These are phyloP conservation scores for Pleurotus pulmonarius DNA, from an alignment of 768 basidiomycete genomes.

Conservation along the genomic window DNA sequence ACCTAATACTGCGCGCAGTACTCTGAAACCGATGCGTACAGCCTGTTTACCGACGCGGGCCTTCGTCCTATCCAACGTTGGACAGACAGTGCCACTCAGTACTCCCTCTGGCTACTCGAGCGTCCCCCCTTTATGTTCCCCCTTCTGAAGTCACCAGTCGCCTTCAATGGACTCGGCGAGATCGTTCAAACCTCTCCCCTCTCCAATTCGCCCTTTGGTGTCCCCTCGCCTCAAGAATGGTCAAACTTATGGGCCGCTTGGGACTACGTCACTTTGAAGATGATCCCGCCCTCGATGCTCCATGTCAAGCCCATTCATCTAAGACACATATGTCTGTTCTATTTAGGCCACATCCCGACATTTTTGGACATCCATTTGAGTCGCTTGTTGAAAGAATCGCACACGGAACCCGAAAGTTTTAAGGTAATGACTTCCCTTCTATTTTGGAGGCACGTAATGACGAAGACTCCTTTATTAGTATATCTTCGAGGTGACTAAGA, in stretches of 20 bases:
- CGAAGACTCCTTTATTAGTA: conserved; percentile 32
- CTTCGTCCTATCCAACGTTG: conserved; percentile 86
- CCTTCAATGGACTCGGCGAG: conserved; percentile 16
- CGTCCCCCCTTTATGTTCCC: conserved; percentile 81
- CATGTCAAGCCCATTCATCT: conserved; percentile 90
- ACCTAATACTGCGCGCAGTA: conserved; percentile 46
- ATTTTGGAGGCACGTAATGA: conserved; percentile 5
- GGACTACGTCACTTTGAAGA: conserved; percentile 79
- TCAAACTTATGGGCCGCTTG: conserved; percentile 79
- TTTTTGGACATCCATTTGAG: conserved; percentile 92
- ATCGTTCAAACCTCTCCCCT: conserved; percentile 17
- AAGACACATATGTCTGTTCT: conserved; percentile 92
- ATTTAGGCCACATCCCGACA: conserved; percentile 89
- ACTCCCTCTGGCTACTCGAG: conserved; percentile 90
- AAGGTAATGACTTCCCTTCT: conserved; percentile 37
- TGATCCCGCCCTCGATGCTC: conserved; percentile 87
- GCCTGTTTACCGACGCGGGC: conserved; percentile 68
- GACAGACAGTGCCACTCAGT: conserved; percentile 67
- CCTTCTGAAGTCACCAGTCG: conserved; percentile 39
- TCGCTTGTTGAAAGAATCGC: conserved; percentile 64
- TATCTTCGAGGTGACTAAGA: conserved; percentile 63
- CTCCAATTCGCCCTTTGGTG: conserved; percentile 48
- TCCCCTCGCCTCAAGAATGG: conserved; percentile 82
- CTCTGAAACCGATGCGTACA: conserved; percentile 64
- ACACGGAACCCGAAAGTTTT: conserved; percentile 82